Evolutionary conservation across 176 grass and related monocot species (phyloP).

Genomic region (Guadua angustifolia): DNA sequence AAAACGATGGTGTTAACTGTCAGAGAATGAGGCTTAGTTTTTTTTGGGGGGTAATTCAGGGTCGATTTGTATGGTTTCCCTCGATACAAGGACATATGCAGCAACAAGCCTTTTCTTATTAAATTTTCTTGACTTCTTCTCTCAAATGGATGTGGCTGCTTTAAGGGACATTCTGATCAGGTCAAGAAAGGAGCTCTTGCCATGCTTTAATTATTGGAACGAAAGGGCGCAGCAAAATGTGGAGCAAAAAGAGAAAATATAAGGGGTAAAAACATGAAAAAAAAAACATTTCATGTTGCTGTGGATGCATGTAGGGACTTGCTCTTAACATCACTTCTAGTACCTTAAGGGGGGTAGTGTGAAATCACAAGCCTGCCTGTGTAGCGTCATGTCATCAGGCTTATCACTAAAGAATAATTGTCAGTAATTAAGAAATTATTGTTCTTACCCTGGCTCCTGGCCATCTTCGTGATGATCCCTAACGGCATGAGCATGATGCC

Average conservation of each 20-base stretch:
- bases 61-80: not conserved
- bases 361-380: not conserved
- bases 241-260: not conserved
- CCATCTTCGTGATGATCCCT: constrained; percentile 52
- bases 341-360: not conserved
- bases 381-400: constrained; percentile 30
- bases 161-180: constrained; percentile 50
- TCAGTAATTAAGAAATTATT: constrained; percentile 44
- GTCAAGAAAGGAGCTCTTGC: constrained; percentile 33
- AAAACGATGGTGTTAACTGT: not conserved
- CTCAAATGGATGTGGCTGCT: constrained; percentile 33
- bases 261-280: not conserved
- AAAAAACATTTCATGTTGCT: not conserved
- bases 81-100: not conserved
- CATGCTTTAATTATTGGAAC: constrained; percentile 10
- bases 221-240: constrained; percentile 20
- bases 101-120: not conserved
- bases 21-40: not conserved
- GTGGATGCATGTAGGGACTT: not conserved
- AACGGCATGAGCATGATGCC: constrained; percentile 46
- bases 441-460: constrained; percentile 17
- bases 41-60: not conserved
- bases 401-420: constrained; percentile 29
- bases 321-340: not conserved
- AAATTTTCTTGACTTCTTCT: not conserved